Evolutionary conservation across 352 stramenopile genomes (phyloP).

Genomic region (Elongisporangium undulatum): DNA sequence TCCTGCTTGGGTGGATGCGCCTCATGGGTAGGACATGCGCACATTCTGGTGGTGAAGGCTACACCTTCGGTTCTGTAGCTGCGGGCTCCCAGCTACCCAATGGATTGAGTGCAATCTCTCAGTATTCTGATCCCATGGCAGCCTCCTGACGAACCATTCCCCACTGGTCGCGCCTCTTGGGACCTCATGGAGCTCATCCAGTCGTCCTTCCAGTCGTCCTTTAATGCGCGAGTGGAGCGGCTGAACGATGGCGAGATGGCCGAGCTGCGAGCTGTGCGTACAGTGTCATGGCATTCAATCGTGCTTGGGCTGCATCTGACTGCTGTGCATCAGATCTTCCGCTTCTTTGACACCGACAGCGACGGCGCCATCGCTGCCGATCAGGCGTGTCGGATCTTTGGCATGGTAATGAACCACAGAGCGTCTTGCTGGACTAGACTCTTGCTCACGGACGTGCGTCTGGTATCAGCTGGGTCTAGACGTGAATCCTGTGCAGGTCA

Average conservation of each 20-base stretch:
- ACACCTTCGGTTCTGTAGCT: too few relatives aligned
- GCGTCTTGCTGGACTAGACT: not conserved
- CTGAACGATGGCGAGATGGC: conserved; percentile 44
- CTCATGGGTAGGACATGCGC: not conserved
- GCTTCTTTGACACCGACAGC: conserved; percentile 66
- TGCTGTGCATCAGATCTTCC: conserved; percentile 43
- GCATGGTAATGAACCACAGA: conserved; percentile 22
- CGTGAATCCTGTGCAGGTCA: conserved; percentile 43
- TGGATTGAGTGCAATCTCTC: not conserved
- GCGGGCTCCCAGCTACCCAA: not conserved
- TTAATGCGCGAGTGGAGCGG: conserved; percentile 50
- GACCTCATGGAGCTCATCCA: conserved; percentile 51
- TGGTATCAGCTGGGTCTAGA: conserved; percentile 39
- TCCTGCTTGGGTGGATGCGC: not conserved
- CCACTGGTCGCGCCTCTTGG: not conserved
- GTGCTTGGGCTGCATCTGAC: not conserved
- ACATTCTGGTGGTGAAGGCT: too few relatives aligned
- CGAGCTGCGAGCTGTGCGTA: conserved; percentile 41
- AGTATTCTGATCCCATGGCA: not conserved
- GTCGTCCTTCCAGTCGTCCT: conserved; percentile 58
- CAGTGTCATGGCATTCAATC: not conserved
- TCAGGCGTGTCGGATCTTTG: conserved; percentile 63
- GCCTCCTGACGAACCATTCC: too few relatives aligned
- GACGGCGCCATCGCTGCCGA: conserved; percentile 51
- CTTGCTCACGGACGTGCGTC: not conserved